Percentiles rank a stretch among this genome's conserved stretches.
phyloP scores from a whole-genome alignment of 2,329 filamentous ascomycete species.

The Venturia oleaginea region DNA sequence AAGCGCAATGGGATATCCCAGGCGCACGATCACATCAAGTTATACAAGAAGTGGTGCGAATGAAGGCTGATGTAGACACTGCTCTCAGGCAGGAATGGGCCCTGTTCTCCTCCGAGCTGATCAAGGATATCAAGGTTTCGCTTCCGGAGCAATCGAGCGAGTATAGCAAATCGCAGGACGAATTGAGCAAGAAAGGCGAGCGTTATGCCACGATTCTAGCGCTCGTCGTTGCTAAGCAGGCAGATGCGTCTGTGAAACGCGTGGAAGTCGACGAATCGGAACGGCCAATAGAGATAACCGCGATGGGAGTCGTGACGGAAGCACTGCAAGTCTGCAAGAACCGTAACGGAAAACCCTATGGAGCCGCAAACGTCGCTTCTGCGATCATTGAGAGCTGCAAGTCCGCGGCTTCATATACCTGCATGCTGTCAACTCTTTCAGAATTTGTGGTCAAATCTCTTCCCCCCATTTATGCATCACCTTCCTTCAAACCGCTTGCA shows the following conservation, averaged over 20 bases:
- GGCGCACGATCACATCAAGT: slow-evolving; percentile 29
- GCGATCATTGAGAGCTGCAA: slow-evolving; percentile 39
- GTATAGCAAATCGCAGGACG: slow-evolving; percentile 61
- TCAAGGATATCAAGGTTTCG: slow-evolving; percentile 60
- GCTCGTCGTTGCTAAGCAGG: not conserved
- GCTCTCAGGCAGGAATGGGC: slow-evolving; percentile 51
- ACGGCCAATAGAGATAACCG: slow-evolving; percentile 4
- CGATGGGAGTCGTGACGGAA: slow-evolving; percentile 22
- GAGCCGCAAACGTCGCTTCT: slow-evolving; percentile 51
- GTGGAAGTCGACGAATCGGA: not conserved
- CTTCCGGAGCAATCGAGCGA: slow-evolving; percentile 75
- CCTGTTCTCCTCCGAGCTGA: slow-evolving; percentile 51
- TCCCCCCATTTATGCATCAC: slow-evolving; percentile 53
- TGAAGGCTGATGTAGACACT: slow-evolving; percentile 15
- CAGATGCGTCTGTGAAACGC: not conserved
- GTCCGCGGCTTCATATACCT: slow-evolving; percentile 13
- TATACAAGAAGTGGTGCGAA: slow-evolving; percentile 32
- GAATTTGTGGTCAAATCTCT: slow-evolving; percentile 32
- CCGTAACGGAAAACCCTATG: slow-evolving; percentile 57
- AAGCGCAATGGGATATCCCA: slow-evolving; percentile 43
- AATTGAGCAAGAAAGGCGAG: slow-evolving; percentile 54
- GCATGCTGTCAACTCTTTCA: not conserved
- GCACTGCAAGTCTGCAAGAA: slow-evolving; percentile 32
- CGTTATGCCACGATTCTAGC: slow-evolving; percentile 51
- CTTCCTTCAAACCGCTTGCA: slow-evolving; percentile 58